A percentile compares a stretch with the other conserved stretches of the same genome.
phyloP scores from a whole-genome alignment of 345 rosid genomes.

The Brassica carinata region DNA sequence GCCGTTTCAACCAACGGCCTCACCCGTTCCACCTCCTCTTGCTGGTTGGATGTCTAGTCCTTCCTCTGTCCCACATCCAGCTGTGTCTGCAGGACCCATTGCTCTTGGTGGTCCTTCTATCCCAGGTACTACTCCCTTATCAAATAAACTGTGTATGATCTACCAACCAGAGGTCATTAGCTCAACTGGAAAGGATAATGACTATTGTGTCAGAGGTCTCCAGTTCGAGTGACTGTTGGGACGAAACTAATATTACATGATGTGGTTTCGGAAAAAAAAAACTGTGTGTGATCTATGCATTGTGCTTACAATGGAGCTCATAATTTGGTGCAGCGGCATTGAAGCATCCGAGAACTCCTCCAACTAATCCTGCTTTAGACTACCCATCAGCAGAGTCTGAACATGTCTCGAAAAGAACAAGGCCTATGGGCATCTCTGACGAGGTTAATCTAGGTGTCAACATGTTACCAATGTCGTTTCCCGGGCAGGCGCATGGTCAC shows the following conservation, averaged over 20 bases:
- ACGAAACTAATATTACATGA: too few species aligned
- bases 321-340: conserved; percentile 56
- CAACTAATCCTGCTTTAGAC: conserved; percentile 72
- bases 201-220: too few species aligned
- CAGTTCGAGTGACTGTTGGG: too few species aligned
- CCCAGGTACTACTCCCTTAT: conserved; percentile 50
- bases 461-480: conserved; percentile 76
- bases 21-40: conserved; percentile 80
- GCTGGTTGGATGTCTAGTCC: conserved; percentile 99
- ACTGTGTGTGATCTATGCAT: background rate
- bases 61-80: conserved; percentile 75
- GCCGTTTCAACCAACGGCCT: conserved; percentile 91
- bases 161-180: too few species aligned
- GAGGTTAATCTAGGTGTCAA: conserved; percentile 87
- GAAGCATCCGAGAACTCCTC: conserved; percentile 95
- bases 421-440: conserved; percentile 88
- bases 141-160: background rate
- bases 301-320: conserved; percentile 13
- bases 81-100: conserved; percentile 81
- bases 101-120: conserved; percentile 86
- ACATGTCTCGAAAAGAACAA: conserved; percentile 83
- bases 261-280: too few species aligned
- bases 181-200: background rate
- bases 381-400: conserved; percentile 92
- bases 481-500: conserved; percentile 70